Percentiles rank a stretch among this genome's conserved stretches.
Conservation (phyloP, 140 eudicot genomes). For the Bidens hawaiensis region DNA sequence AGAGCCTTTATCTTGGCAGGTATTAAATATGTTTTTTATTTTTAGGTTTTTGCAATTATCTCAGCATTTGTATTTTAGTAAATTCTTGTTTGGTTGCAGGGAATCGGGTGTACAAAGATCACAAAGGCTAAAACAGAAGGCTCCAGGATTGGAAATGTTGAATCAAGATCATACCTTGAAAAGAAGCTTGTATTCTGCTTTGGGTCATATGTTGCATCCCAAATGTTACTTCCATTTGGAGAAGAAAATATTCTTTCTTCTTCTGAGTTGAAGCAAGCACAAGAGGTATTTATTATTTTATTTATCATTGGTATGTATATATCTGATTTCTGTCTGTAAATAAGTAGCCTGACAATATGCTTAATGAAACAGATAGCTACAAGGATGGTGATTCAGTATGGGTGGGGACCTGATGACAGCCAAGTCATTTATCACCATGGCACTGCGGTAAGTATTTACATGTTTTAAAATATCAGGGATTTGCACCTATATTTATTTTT, state of each 20-base stretch:
- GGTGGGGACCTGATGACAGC: slow-evolving; percentile 92
- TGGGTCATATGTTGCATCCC: slow-evolving; percentile 86
- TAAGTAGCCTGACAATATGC: slow-evolving; percentile 4
- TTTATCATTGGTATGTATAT: slow-evolving; percentile 12
- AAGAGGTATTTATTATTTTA: slow-evolving; percentile 76
- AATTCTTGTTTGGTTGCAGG: slow-evolving; percentile 41
- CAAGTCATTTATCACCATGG: slow-evolving; percentile 71
- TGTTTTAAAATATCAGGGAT: neutral
- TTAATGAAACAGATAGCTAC: slow-evolving; percentile 74
- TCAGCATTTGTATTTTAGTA: neutral
- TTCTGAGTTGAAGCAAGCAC: slow-evolving; percentile 78
- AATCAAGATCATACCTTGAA: slow-evolving; percentile 85
- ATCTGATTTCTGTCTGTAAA: neutral
- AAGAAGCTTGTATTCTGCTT: slow-evolving; percentile 93
- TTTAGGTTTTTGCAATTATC: neutral
- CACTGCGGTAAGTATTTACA: slow-evolving; percentile 50
- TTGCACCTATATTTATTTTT: neutral
- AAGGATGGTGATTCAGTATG: slow-evolving; percentile 88
- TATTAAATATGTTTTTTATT: slow-evolving; percentile 20
- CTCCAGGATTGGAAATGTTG: slow-evolving; percentile 59
- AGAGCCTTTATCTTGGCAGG: slow-evolving; percentile 92
- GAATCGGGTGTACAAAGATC: slow-evolving; percentile 89
- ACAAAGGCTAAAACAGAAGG: slow-evolving; percentile 64
- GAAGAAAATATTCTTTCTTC: slow-evolving; percentile 89
- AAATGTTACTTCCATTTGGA: slow-evolving; percentile 84